These are phyloP conservation scores for Starmera pachycereana DNA, from an alignment of 805 yeast species.

Conservation along the genomic window DNA sequence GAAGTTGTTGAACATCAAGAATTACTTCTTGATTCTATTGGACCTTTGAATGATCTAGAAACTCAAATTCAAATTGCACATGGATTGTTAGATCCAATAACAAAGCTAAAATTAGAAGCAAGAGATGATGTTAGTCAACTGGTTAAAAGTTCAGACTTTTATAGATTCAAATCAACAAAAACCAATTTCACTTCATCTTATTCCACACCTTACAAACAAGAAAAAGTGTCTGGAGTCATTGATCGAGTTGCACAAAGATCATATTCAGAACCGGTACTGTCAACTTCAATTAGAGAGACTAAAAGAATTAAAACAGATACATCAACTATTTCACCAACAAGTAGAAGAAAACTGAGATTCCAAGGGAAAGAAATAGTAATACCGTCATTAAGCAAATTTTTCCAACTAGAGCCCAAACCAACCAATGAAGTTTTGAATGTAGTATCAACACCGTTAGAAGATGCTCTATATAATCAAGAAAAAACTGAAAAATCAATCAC, in stretches of 20 bases:
- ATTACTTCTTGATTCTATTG: conserved; percentile 29
- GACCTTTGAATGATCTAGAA: conserved; percentile 27
- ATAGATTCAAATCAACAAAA: background rate
- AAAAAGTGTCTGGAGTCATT: too few species aligned
- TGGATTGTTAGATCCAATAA: conserved; percentile 60
- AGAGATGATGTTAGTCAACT: conserved; percentile 8
- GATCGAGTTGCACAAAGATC: background rate
- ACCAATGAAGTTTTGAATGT: too few species aligned
- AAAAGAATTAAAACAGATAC: background rate
- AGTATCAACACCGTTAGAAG: too few species aligned
- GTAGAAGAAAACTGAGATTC: background rate
- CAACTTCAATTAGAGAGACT: background rate
- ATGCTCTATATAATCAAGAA: too few species aligned
- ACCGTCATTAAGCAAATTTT: background rate
- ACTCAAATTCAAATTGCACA: conserved; percentile 46
- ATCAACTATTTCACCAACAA: background rate
- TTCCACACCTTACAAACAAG: background rate
- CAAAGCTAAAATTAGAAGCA: conserved; percentile 9
- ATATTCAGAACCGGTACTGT: background rate
- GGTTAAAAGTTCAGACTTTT: too few species aligned
- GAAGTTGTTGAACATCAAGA: conserved; percentile 19
- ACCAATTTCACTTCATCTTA: background rate
- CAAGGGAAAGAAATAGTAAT: background rate
- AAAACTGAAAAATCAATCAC: too few species aligned
- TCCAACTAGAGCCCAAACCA: background rate